Evolutionary conservation across 768 basidiomycete genomes (phyloP).

Genomic region (Auriscalpium orientale): DNA sequence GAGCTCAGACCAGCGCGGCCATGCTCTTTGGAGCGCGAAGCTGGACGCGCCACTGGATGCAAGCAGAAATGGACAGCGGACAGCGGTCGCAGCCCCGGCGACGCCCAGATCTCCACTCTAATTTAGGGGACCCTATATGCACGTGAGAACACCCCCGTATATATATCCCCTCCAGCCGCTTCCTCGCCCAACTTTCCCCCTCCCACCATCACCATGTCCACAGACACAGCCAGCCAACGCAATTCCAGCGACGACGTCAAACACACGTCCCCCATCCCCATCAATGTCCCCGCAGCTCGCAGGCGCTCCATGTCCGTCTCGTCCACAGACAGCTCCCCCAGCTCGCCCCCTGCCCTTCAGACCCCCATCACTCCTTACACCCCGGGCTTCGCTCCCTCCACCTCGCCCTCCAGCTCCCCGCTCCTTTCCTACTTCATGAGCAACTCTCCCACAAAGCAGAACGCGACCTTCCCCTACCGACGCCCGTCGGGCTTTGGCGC

Average conservation of each 20-base stretch:
- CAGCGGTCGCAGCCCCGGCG: too few species aligned
- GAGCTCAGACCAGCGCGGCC: too few species aligned
- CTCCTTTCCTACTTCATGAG: conserved; percentile 14
- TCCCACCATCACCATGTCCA: conserved; percentile 4
- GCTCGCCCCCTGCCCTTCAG: conserved; percentile 7
- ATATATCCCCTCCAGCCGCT: too few species aligned
- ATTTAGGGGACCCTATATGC: too few species aligned
- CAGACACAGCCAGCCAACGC: conserved; percentile 1
- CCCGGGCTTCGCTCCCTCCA: conserved; percentile 1
- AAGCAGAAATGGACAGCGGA: too few species aligned
- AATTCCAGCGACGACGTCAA: background rate
- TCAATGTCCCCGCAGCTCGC: conserved; percentile 2
- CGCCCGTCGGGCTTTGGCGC: conserved; percentile 6
- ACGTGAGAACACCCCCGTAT: too few species aligned
- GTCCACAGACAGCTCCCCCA: conserved; percentile 10
- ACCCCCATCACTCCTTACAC: conserved; percentile 7
- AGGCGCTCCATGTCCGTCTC: conserved; percentile 8
- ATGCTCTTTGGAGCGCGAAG: too few species aligned
- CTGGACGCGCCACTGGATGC: too few species aligned
- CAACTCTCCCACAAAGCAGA: conserved; percentile 5
- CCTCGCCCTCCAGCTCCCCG: conserved; percentile 12
- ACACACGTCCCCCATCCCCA: conserved; percentile 12
- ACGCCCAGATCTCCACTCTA: too few species aligned
- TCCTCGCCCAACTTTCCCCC: too few species aligned
- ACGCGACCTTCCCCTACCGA: conserved; percentile 5